Base-by-base conservation (phyloP, 2,329 filamentous ascomycete species). In the Chaetoscypha palmicola region DNA sequence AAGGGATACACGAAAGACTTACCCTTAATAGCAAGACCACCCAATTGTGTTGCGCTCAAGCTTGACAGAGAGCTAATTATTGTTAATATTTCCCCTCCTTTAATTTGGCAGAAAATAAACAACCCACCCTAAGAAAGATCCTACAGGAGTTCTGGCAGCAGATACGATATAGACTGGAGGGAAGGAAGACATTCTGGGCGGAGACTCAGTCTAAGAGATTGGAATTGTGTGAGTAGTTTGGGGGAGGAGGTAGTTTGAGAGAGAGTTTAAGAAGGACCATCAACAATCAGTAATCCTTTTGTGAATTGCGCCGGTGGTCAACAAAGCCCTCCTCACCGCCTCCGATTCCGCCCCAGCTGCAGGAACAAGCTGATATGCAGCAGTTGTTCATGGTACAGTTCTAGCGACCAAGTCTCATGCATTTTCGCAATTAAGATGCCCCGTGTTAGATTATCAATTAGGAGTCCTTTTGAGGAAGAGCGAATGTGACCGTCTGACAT, bases 141-240 rank as follows among this genome's bases (percentile, higher is more conserved):
- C 92, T 54, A 95, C 76, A 41, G 92, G 92, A 54, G 92, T 98
- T 68, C 90, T 81, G 61, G 81, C 86, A 53, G 82, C 84, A 47
- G 92, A 92, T 63, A 96, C 89, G 62, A 98, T 96, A 72, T 98
- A 98, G 55, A 98, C 91, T 47, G 89, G 77, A 55, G 88, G 84
- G 53, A 90, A 77, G 57, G 78, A 79, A 64, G 87, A 76, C 86
- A 94, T 94, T 48, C 59, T 78, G 68, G 43, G 12, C 23, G 19
- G 19, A 42, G 28, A 33, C 20, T 35, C 31, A 12, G 36, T 30
- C 32, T 20, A 19, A 19, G 11, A 38, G 11, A 41, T 32, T 11
- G 16, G 24, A 14, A 33, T n/a, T n/a, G n/a, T n/a, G n/a, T n/a
- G n/a, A n/a, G n/a, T n/a, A n/a, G n/a, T n/a, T n/a, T n/a, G n/a